Conservation (phyloP, 1,284 basidiomycete species). For the Prillingera fragicola region DNA sequence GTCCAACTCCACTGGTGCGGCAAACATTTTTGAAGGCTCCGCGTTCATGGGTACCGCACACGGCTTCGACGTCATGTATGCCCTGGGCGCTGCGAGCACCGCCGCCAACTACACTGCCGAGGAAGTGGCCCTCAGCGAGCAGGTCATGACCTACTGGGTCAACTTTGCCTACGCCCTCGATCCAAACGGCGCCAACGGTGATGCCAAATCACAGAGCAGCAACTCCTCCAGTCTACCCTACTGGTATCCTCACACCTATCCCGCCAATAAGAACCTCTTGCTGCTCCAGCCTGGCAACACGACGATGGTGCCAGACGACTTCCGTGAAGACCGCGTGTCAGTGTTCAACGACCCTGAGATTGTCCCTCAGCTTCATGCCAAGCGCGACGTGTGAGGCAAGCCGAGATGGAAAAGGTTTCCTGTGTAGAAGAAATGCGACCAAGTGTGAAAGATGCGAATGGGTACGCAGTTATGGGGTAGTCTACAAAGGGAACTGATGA, state of each 20-base stretch:
- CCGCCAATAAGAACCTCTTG: constrained; percentile 28
- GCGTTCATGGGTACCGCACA: no score
- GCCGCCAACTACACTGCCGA: constrained; percentile 20
- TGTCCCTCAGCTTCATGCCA: no score
- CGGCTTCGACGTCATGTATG: constrained; percentile 26
- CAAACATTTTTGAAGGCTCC: no score
- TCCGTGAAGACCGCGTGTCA: constrained; percentile 31
- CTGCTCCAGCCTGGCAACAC: constrained; percentile 23
- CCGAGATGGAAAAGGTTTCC: no score
- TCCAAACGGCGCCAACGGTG: constrained; percentile 27
- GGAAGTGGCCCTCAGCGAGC: constrained; percentile 21
- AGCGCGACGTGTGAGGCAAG: no score
- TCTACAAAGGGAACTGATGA: no score
- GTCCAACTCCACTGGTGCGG: constrained; percentile 6
- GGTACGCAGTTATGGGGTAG: no score
- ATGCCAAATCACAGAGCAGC: neutral
- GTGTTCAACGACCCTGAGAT: constrained; percentile 25
- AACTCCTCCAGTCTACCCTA: constrained; percentile 18
- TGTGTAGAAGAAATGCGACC: no score
- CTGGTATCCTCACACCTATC: constrained; percentile 33
- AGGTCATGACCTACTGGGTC: constrained; percentile 41
- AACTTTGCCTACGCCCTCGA: constrained; percentile 43
- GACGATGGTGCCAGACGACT: constrained; percentile 36
- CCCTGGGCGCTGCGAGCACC: constrained; percentile 22
- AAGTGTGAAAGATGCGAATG: no score